Conservation (phyloP, 345 rosid genomes). For the Mercurialis annua region DNA sequence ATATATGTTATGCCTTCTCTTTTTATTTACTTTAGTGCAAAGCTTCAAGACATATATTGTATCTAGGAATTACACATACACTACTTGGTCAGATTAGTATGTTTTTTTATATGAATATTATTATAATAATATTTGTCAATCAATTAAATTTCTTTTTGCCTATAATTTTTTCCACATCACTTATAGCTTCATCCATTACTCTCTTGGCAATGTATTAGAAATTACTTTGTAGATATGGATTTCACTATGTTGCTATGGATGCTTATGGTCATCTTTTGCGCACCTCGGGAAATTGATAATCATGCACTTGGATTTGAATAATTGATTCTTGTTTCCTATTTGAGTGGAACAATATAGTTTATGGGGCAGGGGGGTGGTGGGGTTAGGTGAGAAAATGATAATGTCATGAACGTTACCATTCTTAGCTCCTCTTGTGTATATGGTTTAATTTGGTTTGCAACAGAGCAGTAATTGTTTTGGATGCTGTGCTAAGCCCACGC, state of each 20-base stretch:
- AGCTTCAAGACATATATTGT: too few relatives aligned
- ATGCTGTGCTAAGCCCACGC: constrained; percentile 29
- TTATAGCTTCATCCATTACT: not conserved
- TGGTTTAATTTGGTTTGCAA: constrained; percentile 27
- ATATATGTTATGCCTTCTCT: too few relatives aligned
- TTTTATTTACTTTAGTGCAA: too few relatives aligned
- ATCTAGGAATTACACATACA: not conserved
- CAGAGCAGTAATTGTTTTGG: constrained; percentile 41
- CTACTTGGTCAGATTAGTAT: not conserved
- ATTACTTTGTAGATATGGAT: not conserved
- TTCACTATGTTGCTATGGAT: not conserved
- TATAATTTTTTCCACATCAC: too few relatives aligned
- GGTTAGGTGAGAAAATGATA: too few relatives aligned
- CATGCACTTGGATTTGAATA: not conserved
- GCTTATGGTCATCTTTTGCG: not conserved
- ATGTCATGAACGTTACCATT: not conserved
- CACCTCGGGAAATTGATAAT: not conserved
- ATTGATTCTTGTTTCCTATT: not conserved
- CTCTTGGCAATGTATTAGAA: not conserved
- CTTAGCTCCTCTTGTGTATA: not conserved
- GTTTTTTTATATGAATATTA: too few relatives aligned
- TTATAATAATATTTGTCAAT: too few relatives aligned
- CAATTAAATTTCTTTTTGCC: not conserved
- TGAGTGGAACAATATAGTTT: not conserved
- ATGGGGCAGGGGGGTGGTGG: not conserved